These are phyloP conservation scores for Hymenotorrendiella dingleyae DNA, from an alignment of 2,329 filamentous ascomycete species.

Conservation along the genomic window DNA sequence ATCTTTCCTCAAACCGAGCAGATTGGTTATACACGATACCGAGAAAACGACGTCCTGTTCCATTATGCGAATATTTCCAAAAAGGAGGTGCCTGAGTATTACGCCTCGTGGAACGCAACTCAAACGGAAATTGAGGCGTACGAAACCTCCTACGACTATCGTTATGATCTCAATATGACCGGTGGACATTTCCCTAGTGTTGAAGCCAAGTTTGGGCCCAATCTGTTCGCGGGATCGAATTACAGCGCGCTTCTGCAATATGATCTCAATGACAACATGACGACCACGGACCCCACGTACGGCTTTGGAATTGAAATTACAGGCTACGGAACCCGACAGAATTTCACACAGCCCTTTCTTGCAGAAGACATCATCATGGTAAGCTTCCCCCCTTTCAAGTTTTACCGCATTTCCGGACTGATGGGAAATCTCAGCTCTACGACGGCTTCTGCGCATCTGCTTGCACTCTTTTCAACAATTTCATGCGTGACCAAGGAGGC, in stretches of 20 bases:
- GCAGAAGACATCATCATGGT: slow-evolving; percentile 38
- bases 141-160: slow-evolving; percentile 18
- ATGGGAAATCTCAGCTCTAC: slow-evolving; percentile 7
- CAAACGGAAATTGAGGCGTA: slow-evolving; percentile 13
- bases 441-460: slow-evolving; percentile 56
- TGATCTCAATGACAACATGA: slow-evolving; percentile 20
- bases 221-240: slow-evolving; percentile 14
- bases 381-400: slow-evolving; percentile 19
- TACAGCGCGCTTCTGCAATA: slow-evolving; percentile 19
- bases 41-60: slow-evolving; percentile 19
- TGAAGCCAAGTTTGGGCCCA: slow-evolving; percentile 19
- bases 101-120: slow-evolving; percentile 16
- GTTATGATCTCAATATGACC: slow-evolving; percentile 18
- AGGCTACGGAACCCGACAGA: slow-evolving; percentile 27
- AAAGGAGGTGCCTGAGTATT: slow-evolving; percentile 13
- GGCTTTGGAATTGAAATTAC: slow-evolving; percentile 27
- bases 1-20: slow-evolving; percentile 28
- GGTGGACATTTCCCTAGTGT: slow-evolving; percentile 18
- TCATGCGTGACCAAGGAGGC: slow-evolving; percentile 43
- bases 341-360: slow-evolving; percentile 33
- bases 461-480: slow-evolving; percentile 51
- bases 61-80: slow-evolving; percentile 19
- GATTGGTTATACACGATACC: slow-evolving; percentile 19
- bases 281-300: slow-evolving; percentile 17
- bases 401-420: background rate